phyloP scores from a whole-genome alignment of 2,329 filamentous ascomycete species.

The Dactylellina parvicollis region DNA sequence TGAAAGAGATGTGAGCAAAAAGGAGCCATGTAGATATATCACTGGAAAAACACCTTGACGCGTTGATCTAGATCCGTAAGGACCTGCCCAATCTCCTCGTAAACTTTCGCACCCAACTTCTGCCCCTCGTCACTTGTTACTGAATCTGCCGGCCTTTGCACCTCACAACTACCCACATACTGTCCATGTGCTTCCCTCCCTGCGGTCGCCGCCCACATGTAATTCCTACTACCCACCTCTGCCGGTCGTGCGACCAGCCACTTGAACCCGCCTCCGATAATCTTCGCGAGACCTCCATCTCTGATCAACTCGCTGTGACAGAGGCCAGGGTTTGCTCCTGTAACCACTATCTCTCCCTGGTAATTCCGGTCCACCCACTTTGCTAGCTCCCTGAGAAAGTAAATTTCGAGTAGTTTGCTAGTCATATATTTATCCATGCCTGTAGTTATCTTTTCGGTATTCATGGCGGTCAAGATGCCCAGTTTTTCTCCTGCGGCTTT shows the following conservation, averaged over 20 bases:
- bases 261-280: not conserved
- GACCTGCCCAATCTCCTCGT: constrained; percentile 38
- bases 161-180: constrained; percentile 55
- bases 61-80: constrained; percentile 7
- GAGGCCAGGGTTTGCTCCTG: constrained; percentile 53
- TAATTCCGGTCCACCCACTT: constrained; percentile 37
- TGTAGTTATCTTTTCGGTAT: constrained; percentile 29
- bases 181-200: constrained; percentile 56
- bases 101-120: constrained; percentile 33
- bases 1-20: not conserved
- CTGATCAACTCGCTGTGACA: constrained; percentile 53
- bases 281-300: constrained; percentile 4
- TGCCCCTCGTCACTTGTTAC: constrained; percentile 41
- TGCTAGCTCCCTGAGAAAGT: constrained; percentile 52
- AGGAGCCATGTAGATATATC: not conserved
- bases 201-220: constrained; percentile 57
- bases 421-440: constrained; percentile 49
- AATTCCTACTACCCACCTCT: constrained; percentile 59
- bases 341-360: constrained; percentile 53
- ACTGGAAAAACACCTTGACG: constrained; percentile 24
- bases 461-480: constrained; percentile 51
- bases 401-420: constrained; percentile 55
- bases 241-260: constrained; percentile 56
- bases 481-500: constrained; percentile 8
- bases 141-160: constrained; percentile 22